Evolutionary conservation across 805 yeast genomes (phyloP).

Genomic region (Ogataea zsoltii): DNA sequence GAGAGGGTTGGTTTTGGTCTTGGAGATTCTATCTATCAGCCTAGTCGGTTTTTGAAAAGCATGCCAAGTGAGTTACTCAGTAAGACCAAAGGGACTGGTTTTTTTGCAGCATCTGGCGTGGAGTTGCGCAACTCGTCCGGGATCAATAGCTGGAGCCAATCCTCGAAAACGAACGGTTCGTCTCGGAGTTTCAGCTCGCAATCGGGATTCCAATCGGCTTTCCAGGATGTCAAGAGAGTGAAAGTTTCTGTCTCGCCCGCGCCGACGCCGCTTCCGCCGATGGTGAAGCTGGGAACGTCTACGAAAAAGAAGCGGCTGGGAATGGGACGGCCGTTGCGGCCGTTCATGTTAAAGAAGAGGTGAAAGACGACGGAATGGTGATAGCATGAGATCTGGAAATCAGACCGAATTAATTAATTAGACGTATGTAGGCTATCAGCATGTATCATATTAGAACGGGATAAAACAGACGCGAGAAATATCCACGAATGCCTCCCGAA

Average conservation of each 20-base stretch:
- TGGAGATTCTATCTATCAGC: slow-evolving; percentile 11
- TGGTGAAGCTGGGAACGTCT: slow-evolving; percentile 4
- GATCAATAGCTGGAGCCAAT: neutral
- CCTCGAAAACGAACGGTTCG: neutral
- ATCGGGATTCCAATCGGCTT: neutral
- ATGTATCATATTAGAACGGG: slow-evolving; percentile 22
- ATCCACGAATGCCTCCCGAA: slow-evolving; percentile 17
- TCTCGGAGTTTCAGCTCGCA: neutral
- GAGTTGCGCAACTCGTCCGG: neutral
- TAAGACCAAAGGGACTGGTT: neutral
- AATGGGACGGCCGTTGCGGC: slow-evolving; percentile 29
- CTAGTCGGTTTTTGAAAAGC: slow-evolving; percentile 12
- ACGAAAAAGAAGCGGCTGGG: slow-evolving; percentile 26
- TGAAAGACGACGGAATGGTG: no score
- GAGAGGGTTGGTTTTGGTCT: slow-evolving; percentile 18
- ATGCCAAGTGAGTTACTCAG: slow-evolving; percentile 10
- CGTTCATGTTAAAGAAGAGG: slow-evolving; percentile 15
- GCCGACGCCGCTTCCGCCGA: neutral
- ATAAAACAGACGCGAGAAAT: slow-evolving; percentile 23
- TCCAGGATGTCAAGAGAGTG: neutral
- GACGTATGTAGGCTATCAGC: no score
- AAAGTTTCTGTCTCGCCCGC: slow-evolving; percentile 5
- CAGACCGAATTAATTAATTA: no score
- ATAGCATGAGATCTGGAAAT: no score
- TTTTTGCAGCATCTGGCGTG: neutral